Conservation (phyloP, 768 basidiomycete genomes). For the Lentinula sp. region DNA sequence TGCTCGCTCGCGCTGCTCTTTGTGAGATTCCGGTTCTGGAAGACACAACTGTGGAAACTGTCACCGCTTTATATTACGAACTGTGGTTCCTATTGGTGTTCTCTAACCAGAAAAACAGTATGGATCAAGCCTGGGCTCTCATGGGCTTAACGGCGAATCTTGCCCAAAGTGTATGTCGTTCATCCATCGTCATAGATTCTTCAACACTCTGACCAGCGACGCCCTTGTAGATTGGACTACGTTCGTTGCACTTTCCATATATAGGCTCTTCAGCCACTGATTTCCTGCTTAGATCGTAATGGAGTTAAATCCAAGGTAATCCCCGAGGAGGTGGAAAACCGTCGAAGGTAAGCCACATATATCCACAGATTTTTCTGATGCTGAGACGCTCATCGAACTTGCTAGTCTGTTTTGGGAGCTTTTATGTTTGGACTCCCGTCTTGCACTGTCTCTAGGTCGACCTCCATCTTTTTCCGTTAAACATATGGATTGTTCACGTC, state of each 20-base stretch:
- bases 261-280: background rate
- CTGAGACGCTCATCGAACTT: background rate
- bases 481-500: conserved; percentile 53
- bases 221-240: conserved; percentile 45
- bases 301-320: conserved; percentile 59
- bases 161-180: conserved; percentile 44
- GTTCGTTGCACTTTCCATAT: conserved; percentile 26
- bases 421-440: conserved; percentile 57
- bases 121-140: conserved; percentile 47
- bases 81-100: conserved; percentile 66
- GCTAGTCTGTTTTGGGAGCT: conserved; percentile 58
- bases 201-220: conserved; percentile 2
- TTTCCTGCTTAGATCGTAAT: conserved; percentile 47
- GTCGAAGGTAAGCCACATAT: conserved; percentile 31
- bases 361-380: background rate
- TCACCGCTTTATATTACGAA: conserved; percentile 53
- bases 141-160: conserved; percentile 55
- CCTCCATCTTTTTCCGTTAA: conserved; percentile 60
- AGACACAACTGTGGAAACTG: conserved; percentile 60
- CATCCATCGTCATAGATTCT: background rate
- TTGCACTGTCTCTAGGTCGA: conserved; percentile 61
- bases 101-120: conserved; percentile 63
- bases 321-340: conserved; percentile 64
- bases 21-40: conserved; percentile 63
- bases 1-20: conserved; percentile 50